Conservation (phyloP, 1,284 basidiomycete genomes). For the Marasmius oreades region DNA sequence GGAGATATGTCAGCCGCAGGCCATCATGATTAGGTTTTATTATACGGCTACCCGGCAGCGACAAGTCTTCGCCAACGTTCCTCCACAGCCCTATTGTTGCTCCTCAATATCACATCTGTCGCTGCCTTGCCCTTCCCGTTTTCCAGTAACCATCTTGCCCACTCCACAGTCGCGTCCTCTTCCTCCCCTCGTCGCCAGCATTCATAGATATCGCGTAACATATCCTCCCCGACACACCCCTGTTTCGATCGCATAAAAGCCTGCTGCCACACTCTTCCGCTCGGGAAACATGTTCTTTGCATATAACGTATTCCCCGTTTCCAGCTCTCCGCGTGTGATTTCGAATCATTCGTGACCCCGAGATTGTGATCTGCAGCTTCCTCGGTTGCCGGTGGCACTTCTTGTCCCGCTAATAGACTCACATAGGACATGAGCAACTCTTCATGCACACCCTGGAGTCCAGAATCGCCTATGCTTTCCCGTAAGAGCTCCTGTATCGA, state of each 20-base stretch:
- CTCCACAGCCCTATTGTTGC: constrained; percentile 27
- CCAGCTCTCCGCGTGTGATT: constrained; percentile 20
- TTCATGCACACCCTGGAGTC: constrained; percentile 48
- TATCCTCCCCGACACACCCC: constrained; percentile 22
- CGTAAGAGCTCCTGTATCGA: constrained; percentile 39
- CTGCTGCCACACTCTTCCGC: constrained; percentile 40
- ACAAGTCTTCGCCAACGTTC: constrained; percentile 23
- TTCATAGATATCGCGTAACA: constrained; percentile 37
- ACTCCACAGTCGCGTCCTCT: constrained; percentile 37
- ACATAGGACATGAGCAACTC: constrained; percentile 44
- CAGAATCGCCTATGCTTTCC: constrained; percentile 44
- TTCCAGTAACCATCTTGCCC: constrained; percentile 43
- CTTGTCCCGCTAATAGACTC: constrained; percentile 27
- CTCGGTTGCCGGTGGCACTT: constrained; percentile 20
- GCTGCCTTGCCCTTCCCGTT: constrained; percentile 36
- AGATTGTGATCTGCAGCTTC: constrained; percentile 3
- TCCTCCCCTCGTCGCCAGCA: constrained; percentile 38
- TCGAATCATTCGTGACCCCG: constrained; percentile 25
- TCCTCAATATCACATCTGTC: constrained; percentile 28
- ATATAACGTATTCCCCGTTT: constrained; percentile 38
- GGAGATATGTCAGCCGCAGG: too few relatives aligned
- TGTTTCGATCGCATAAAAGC: constrained; percentile 33
- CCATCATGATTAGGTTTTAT: not conserved
- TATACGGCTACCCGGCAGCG: too few relatives aligned
- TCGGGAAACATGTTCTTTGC: constrained; percentile 38